Evolutionary conservation across 2,329 filamentous ascomycete genomes (phyloP).

Genomic region (Hymenoscyphus linearis): DNA sequence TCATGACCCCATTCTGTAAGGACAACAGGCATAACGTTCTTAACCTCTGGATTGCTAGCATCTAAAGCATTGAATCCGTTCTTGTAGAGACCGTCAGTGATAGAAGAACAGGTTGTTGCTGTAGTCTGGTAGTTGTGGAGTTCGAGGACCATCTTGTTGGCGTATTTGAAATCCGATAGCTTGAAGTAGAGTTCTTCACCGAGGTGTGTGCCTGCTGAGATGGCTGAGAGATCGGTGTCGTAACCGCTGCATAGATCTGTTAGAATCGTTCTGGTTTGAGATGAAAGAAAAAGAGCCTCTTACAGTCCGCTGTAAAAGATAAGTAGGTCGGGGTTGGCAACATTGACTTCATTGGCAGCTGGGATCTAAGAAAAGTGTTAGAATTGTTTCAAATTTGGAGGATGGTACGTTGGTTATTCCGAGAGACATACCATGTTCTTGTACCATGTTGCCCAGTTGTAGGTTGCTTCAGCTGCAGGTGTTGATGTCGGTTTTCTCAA

Average conservation of each 20-base stretch:
- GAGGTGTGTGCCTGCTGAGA: conserved; percentile 33
- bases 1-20: conserved; percentile 41
- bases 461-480: conserved; percentile 23
- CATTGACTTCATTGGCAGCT: neutral
- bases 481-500: conserved; percentile 16
- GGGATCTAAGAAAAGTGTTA: neutral
- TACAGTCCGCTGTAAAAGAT: conserved; percentile 41
- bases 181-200: conserved; percentile 29
- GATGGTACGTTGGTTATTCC: conserved; percentile 24
- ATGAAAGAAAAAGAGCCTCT: neutral
- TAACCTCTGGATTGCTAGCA: conserved; percentile 25
- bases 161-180: conserved; percentile 33
- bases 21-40: conserved; percentile 35
- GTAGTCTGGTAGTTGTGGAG: conserved; percentile 42
- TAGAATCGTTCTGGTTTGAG: neutral
- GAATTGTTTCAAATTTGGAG: neutral
- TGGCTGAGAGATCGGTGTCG: conserved; percentile 36
- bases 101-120: conserved; percentile 34
- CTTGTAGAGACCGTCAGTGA: conserved; percentile 34
- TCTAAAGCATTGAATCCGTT: conserved; percentile 40
- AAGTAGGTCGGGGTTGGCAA: conserved; percentile 30
- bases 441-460: conserved; percentile 41
- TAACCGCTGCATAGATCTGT: conserved; percentile 26
- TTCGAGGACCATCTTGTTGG: conserved; percentile 41
- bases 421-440: conserved; percentile 33